phyloP scores from a whole-genome alignment of 2,329 filamentous ascomycete genomes.

The Lizonia empirigonia region DNA sequence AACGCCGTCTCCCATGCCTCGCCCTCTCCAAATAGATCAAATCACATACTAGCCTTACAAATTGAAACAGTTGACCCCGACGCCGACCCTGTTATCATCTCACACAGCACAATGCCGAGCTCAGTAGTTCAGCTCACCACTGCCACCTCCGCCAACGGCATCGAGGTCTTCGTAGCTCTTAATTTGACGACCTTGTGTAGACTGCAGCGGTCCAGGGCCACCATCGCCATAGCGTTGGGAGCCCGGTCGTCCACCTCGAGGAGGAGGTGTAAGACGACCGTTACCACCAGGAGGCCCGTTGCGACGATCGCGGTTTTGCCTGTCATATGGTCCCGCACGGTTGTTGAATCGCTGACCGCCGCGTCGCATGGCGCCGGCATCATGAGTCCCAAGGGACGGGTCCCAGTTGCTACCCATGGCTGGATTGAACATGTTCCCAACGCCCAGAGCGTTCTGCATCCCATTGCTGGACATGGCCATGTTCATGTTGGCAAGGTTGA shows the following conservation, averaged over 20 bases:
- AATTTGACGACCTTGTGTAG: conserved; percentile 87
- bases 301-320: conserved; percentile 47
- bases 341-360: conserved; percentile 48
- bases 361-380: conserved; percentile 53
- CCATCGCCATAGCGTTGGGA: conserved; percentile 77
- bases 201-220: conserved; percentile 82
- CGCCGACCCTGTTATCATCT: conserved; percentile 23
- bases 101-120: conserved; percentile 11
- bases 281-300: conserved; percentile 55
- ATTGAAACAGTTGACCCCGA: conserved; percentile 18
- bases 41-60: conserved; percentile 22
- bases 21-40: conserved; percentile 5
- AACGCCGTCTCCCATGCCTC: conserved; percentile 15
- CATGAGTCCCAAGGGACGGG: conserved; percentile 50
- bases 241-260: conserved; percentile 53
- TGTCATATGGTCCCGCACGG: conserved; percentile 50
- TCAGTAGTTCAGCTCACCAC: conserved; percentile 88
- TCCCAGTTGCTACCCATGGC: conserved; percentile 62
- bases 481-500: conserved; percentile 78
- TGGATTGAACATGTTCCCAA: conserved; percentile 57
- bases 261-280: conserved; percentile 56
- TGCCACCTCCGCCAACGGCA: conserved; percentile 66
- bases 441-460: conserved; percentile 45
- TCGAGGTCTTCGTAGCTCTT: conserved; percentile 99
- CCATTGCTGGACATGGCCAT: conserved; percentile 63